Conservation (phyloP, 305 asterid genomes). For the Withania somnifera region DNA sequence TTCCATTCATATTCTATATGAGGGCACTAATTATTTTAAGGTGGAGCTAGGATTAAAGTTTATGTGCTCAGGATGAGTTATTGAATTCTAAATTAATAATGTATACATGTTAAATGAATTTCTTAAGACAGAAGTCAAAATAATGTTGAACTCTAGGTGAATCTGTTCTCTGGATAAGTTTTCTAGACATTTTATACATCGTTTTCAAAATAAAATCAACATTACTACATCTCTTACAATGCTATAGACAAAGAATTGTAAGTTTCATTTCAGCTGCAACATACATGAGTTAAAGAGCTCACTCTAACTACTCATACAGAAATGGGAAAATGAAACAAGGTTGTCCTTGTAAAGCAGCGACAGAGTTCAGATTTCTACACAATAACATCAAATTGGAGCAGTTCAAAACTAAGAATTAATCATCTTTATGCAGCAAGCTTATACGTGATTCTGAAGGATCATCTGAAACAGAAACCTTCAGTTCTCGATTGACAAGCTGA, state of each 20-base stretch:
- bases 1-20: too few relatives aligned
- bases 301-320: neutral
- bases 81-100: too few relatives aligned
- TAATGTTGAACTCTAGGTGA: too few relatives aligned
- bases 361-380: neutral
- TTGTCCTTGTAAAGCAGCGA: neutral
- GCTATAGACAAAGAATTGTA: neutral
- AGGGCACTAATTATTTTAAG: too few relatives aligned
- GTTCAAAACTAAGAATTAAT: neutral
- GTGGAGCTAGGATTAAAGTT: too few relatives aligned
- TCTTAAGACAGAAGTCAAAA: too few relatives aligned
- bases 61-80: too few relatives aligned
- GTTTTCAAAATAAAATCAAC: neutral
- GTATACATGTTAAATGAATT: too few relatives aligned
- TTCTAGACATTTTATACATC: neutral
- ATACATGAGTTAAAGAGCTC: neutral
- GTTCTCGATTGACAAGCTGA: neutral
- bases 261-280: neutral
- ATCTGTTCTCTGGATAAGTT: neutral
- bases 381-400: neutral
- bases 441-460: neutral
- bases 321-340: neutral
- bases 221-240: neutral
- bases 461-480: neutral
- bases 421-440: neutral